Evolutionary conservation across 2,329 filamentous ascomycete genomes (phyloP).

Genomic region (Trichoderma atrobrunneum): DNA sequence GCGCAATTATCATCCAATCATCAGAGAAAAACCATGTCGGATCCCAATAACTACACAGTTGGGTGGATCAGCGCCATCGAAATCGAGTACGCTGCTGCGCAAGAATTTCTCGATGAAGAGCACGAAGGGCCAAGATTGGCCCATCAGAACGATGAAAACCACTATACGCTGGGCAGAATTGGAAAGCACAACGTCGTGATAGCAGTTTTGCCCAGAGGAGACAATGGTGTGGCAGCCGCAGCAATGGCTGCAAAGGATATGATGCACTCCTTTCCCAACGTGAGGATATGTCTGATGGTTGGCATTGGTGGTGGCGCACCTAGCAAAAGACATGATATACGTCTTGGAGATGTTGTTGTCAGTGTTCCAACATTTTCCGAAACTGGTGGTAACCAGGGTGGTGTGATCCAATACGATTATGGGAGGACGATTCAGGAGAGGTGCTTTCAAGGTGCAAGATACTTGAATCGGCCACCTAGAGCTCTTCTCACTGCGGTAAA

Average conservation of each 20-base stretch:
- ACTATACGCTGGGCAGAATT: background rate
- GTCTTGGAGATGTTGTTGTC: background rate
- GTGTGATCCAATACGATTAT: background rate
- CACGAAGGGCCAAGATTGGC: rapidly evolving
- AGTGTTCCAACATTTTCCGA: background rate
- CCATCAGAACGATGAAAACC: background rate
- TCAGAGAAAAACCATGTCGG: background rate
- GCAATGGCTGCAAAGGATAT: background rate
- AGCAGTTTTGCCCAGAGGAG: background rate
- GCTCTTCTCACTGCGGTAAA: background rate
- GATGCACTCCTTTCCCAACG: background rate
- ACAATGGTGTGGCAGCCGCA: background rate
- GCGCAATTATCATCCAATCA: rapidly evolving
- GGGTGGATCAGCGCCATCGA: conserved; percentile 44
- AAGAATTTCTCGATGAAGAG: background rate
- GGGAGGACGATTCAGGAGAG: background rate
- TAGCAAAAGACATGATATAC: background rate
- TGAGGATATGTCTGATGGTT: background rate
- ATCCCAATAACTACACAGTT: conserved; percentile 33
- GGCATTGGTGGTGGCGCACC: background rate
- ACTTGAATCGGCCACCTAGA: background rate
- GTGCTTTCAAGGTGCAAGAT: background rate
- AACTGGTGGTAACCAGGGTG: background rate
- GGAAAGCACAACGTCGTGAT: background rate
- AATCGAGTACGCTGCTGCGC: conserved; percentile 38